Conservation (phyloP, 306 rosid species). For the Cajanus cajan region DNA sequence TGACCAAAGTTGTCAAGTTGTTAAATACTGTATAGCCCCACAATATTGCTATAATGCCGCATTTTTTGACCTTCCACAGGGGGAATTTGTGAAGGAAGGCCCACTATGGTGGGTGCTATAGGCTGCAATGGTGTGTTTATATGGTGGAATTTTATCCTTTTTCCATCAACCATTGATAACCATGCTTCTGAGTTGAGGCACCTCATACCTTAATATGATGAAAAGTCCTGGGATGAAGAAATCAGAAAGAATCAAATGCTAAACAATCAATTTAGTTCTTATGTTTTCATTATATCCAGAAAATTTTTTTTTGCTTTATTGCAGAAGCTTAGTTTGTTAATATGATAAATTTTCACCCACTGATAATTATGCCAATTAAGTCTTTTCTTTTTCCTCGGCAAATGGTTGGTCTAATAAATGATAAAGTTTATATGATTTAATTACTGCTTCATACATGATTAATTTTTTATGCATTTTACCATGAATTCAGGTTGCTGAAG, state of each 20-base stretch:
- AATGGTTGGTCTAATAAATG: not conserved
- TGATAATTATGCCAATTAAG: not conserved
- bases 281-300: not conserved
- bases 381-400: not conserved
- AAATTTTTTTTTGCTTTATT: not conserved
- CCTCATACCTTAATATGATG: not conserved
- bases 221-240: not conserved
- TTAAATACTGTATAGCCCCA: too few relatives aligned
- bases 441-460: conserved; percentile 19
- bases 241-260: not conserved
- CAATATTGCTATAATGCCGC: too few relatives aligned
- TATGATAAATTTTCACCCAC: not conserved
- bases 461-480: conserved; percentile 6
- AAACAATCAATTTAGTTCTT: not conserved
- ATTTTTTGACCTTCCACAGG: too few relatives aligned
- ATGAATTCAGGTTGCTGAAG: conserved; percentile 72
- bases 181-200: not conserved
- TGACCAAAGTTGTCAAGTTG: not conserved
- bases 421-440: conserved; percentile 1
- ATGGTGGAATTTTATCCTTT: too few relatives aligned
- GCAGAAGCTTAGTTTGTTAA: conserved; percentile 3
- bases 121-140: too few relatives aligned
- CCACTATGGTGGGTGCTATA: too few relatives aligned
- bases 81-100: too few relatives aligned
- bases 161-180: too few relatives aligned